phyloP scores from a whole-genome alignment of 306 rosid genomes.

The Lathyrus tuberosus region DNA sequence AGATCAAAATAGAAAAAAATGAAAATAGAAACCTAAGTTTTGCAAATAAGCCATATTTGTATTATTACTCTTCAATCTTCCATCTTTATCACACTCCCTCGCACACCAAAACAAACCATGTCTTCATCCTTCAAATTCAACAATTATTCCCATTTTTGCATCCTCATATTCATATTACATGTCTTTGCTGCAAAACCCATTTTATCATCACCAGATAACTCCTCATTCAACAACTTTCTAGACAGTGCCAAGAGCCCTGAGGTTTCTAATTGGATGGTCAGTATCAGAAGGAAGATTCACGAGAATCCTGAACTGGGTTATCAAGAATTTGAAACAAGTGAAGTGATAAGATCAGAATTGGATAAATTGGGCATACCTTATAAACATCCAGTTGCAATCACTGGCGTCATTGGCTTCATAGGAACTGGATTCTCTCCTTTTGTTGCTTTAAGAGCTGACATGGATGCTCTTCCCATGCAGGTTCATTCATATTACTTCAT shows the following conservation, averaged over 20 bases:
- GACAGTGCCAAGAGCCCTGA: conserved; percentile 55
- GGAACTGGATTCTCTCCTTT: too few species aligned
- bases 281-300: conserved; percentile 82
- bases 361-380: conserved; percentile 63
- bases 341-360: conserved; percentile 67
- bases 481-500: conserved; percentile 34
- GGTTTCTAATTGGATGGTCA: conserved; percentile 76
- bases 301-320: conserved; percentile 64
- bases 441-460: conserved; percentile 63
- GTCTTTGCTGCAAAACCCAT: conserved; percentile 37
- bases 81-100: too few species aligned
- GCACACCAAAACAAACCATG: neutral
- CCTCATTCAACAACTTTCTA: conserved; percentile 44
- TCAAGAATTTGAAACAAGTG: conserved; percentile 80
- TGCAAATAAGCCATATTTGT: too few species aligned
- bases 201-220: conserved; percentile 15
- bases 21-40: too few species aligned
- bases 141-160: conserved; percentile 35
- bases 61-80: too few species aligned
- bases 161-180: conserved; percentile 43
- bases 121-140: conserved; percentile 37
- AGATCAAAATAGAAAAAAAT: too few species aligned
- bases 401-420: too few species aligned
- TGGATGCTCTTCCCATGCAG: conserved; percentile 92
- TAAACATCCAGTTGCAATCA: conserved; percentile 37